Evolutionary conservation across 805 yeast genomes (phyloP).

Genomic region (Kluyveromyces starmeri): DNA sequence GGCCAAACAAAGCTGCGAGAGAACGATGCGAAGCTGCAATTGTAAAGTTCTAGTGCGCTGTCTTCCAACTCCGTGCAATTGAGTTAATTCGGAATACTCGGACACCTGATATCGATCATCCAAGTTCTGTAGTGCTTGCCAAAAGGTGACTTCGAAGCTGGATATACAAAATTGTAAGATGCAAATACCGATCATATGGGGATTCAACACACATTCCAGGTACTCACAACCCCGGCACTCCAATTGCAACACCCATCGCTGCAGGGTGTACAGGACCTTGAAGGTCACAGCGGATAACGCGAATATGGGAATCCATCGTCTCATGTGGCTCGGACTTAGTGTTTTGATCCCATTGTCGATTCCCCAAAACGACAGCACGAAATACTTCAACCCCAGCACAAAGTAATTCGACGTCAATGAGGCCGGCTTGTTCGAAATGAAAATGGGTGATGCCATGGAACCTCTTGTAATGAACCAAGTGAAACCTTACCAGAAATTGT

Average conservation of each 20-base stretch:
- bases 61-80: neutral
- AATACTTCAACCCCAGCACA: neutral
- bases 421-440: neutral
- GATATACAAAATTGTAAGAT: conserved; percentile 30
- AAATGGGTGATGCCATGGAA: conserved; percentile 37
- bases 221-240: conserved; percentile 1
- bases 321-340: neutral
- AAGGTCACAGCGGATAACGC: neutral
- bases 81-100: neutral
- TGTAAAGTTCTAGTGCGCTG: neutral
- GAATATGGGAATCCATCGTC: neutral
- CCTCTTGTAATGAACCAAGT: too few relatives aligned
- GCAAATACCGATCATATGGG: conserved; percentile 15
- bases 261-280: neutral
- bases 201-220: neutral
- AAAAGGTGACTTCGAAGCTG: conserved; percentile 34
- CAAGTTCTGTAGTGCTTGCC: conserved; percentile 17
- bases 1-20: neutral
- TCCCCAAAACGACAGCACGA: neutral
- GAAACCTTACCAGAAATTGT: too few relatives aligned
- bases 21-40: neutral
- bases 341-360: neutral
- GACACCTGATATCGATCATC: neutral
- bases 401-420: neutral
- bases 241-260: neutral